phyloP scores from a whole-genome alignment of 441 rosid genomes.

The Euphorbia celastroides region DNA sequence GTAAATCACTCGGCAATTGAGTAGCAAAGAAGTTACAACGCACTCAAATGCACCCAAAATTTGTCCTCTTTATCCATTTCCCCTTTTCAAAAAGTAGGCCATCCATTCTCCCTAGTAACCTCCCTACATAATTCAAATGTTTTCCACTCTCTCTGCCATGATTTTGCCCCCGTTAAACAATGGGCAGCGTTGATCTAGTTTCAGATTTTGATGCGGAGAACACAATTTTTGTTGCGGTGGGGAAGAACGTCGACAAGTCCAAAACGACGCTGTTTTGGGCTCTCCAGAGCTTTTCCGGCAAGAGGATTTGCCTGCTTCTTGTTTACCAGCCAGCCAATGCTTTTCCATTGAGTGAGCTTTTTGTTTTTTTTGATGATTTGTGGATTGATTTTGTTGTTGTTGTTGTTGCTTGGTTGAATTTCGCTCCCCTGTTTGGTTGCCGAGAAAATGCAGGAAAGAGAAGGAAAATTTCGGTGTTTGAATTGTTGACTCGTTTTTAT shows the following conservation, averaged over 20 bases:
- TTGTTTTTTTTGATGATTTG: not conserved
- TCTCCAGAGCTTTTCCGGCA: constrained; percentile 49
- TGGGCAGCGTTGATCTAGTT: constrained; percentile 39
- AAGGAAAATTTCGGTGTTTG: too few species aligned
- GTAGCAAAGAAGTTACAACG: not conserved
- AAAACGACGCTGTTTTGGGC: constrained; percentile 65
- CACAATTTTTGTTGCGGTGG: constrained; percentile 73
- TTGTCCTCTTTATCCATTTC: not conserved
- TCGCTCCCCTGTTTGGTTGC: too few species aligned
- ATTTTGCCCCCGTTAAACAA: too few species aligned
- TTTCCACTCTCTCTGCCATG: too few species aligned
- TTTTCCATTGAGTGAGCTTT: constrained; percentile 57
- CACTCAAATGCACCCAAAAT: not conserved
- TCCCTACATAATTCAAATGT: too few species aligned
- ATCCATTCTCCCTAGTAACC: not conserved
- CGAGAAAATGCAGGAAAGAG: too few species aligned
- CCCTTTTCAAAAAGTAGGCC: constrained; percentile 9
- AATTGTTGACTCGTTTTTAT: too few species aligned
- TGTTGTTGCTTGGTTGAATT: constrained; percentile 10
- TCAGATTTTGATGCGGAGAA: constrained; percentile 43
- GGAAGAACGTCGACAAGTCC: constrained; percentile 53
- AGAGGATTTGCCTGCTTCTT: constrained; percentile 70
- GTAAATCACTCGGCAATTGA: not conserved
- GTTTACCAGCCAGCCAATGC: constrained; percentile 48
- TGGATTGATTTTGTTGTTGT: constrained; percentile 11